Percentiles rank a stretch among this genome's conserved stretches.
phyloP scores from a whole-genome alignment of 1,284 basidiomycete genomes.

The Calocybe gambosa region DNA sequence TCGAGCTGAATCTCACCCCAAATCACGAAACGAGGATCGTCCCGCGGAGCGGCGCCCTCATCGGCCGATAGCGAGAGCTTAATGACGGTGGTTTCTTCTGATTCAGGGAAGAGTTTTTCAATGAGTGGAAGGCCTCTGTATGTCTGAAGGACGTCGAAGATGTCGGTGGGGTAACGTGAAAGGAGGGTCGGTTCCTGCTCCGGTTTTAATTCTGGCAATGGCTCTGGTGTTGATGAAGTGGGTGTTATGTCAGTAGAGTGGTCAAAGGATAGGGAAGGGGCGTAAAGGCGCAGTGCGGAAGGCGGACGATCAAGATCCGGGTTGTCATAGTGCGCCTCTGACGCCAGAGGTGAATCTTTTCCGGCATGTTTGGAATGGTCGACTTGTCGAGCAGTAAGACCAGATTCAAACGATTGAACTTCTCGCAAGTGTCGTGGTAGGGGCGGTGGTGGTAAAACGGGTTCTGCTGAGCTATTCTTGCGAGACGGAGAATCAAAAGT shows the following conservation, averaged over 20 bases:
- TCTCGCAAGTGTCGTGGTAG: constrained; percentile 55
- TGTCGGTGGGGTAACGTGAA: constrained; percentile 61
- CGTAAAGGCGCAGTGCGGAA: constrained; percentile 33
- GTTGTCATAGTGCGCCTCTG: constrained; percentile 16
- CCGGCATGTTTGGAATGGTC: constrained; percentile 22
- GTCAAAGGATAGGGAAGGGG: constrained; percentile 14
- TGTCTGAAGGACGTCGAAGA: constrained; percentile 79
- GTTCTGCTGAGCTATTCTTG: constrained; percentile 17
- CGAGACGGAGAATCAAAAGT: constrained; percentile 54
- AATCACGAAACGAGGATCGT: constrained; percentile 83
- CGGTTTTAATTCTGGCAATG: constrained; percentile 11
- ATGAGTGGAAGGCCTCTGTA: constrained; percentile 68
- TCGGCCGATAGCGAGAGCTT: constrained; percentile 59
- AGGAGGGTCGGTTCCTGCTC: constrained; percentile 42
- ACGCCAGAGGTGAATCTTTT: constrained; percentile 15
- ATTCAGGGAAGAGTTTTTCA: constrained; percentile 48
- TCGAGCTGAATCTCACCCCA: constrained; percentile 66
- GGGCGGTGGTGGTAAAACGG: constrained; percentile 29
- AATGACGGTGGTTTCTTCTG: constrained; percentile 50
- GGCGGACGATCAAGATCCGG: constrained; percentile 28
- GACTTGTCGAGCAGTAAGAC: constrained; percentile 57
- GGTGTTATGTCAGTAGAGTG: constrained; percentile 11
- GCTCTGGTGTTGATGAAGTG: constrained; percentile 12
- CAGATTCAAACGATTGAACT: constrained; percentile 79
- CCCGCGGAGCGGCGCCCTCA: constrained; percentile 61